Evolutionary conservation across 2,329 filamentous ascomycete species (phyloP), one percentile per base, ranked within the genome.

Genomic region (Aspergillus transmontanensis): DNA sequence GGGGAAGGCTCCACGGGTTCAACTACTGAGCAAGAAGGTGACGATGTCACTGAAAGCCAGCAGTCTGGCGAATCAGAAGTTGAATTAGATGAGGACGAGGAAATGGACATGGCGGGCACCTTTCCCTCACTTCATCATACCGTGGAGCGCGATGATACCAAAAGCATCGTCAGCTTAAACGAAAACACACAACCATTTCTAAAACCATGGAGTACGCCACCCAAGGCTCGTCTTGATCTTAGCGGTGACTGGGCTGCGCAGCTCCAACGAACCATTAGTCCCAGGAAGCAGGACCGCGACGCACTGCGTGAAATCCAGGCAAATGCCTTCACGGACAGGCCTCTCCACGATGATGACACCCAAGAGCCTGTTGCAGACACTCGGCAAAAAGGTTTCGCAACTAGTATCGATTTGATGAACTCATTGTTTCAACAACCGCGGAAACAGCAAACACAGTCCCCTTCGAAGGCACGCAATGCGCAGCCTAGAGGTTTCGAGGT

Each of bases 401-500:
- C 91, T 23, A 94, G 91, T 73, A 96, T 98, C 80, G 95, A 97
- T 81, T 83, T 97, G 76, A 97, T 97, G 93, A 94, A 96, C 76
- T 96, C 93, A 55, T 83, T 97, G 61, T 97, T 96, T 79, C 90
- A 91, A 76, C 87, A 90, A 78, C 85, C 88, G 66, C 73, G 73
- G 63, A 76, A 79, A 71, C 73, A 79, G 65, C 84, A 83, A 62
- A 60, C 56, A 4, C 63, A 70, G 59, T 84, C 84, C 67, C 79
- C 81, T 59, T 82, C 86, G 71, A 86, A 84, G 71, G 76, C 84
- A 60, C 84, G 85, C 72, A 82, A 82, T 68, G 81, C 83, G 71
- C 87, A 87, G 69, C 80, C 79, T 72, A 83, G 83, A 80, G 90
- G 91, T 75, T 91, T 94, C 79, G 90, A 98, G 94, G 95, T 98